Evolutionary conservation across 495 filamentous ascomycete genomes (phyloP).

Genomic region (Podospora tetraspora): DNA sequence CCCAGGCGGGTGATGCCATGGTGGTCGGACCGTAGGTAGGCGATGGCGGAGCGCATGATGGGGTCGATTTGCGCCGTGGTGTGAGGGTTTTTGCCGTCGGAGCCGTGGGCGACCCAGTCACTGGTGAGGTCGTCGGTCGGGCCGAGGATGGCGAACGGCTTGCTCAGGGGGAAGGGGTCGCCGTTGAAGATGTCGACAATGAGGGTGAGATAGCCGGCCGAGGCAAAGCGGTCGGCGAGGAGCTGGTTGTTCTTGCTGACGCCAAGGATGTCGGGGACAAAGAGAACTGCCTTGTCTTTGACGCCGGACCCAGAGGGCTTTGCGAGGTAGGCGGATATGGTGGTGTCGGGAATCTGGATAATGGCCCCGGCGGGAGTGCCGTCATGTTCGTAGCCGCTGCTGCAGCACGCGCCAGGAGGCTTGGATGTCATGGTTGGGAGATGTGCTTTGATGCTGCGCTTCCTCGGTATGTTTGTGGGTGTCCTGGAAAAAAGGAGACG

Average conservation of each 20-base stretch:
- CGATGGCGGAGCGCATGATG: slow-evolving; percentile 1
- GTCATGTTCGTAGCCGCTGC: not conserved
- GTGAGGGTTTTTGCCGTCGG: slow-evolving; percentile 5
- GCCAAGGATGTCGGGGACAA: no score
- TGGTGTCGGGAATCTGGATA: not conserved
- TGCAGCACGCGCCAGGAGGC: not conserved
- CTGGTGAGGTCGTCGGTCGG: slow-evolving; percentile 3
- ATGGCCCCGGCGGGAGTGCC: not conserved
- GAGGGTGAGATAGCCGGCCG: slow-evolving; percentile 5
- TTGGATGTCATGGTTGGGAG: not conserved
- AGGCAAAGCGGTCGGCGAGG: no score
- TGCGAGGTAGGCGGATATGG: not conserved
- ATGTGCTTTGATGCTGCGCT: not conserved
- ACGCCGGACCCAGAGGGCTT: not conserved
- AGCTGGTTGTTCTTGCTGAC: no score
- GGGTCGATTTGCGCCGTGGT: slow-evolving; percentile 1
- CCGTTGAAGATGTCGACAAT: slow-evolving; percentile 7
- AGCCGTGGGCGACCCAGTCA: slow-evolving; percentile 5
- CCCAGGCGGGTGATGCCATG: not conserved
- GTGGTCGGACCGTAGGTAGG: slow-evolving; percentile 1
- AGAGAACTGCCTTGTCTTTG: no score
- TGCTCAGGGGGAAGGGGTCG: slow-evolving; percentile 8
- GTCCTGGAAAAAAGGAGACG: not conserved
- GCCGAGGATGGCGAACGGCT: not conserved
- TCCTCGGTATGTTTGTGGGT: not conserved